A percentile compares a stretch with the other conserved stretches of the same genome.
Conservation (phyloP, 768 basidiomycete genomes). For the Trametes cingulata region DNA sequence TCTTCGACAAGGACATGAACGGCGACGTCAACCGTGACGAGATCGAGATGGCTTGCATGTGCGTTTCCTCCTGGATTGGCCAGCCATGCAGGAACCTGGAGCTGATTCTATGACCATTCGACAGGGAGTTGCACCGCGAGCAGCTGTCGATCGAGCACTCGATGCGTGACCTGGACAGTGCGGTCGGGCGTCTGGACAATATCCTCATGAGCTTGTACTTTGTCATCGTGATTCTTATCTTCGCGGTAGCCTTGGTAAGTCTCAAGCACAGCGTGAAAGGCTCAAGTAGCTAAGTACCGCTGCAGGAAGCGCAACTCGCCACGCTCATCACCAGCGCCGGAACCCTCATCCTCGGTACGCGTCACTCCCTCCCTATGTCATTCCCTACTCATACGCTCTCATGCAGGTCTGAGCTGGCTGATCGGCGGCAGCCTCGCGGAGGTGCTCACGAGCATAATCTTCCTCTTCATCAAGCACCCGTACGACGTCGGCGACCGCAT, state of each 20-base stretch:
- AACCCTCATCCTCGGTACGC: constrained; percentile 50
- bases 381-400: not conserved
- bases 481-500: constrained; percentile 84
- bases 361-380: not conserved
- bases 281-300: constrained; percentile 1
- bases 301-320: constrained; percentile 69
- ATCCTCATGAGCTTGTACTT: constrained; percentile 83
- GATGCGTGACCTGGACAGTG: constrained; percentile 89
- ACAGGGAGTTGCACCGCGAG: constrained; percentile 81
- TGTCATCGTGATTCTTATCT: constrained; percentile 70
- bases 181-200: constrained; percentile 82
- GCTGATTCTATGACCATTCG: too few species aligned
- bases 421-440: constrained; percentile 82
- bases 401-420: constrained; percentile 77
- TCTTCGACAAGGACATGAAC: constrained; percentile 74
- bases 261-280: not conserved
- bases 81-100: too few species aligned
- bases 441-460: constrained; percentile 83
- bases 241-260: constrained; percentile 77
- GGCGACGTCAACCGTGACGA: constrained; percentile 74
- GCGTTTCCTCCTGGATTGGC: constrained; percentile 29
- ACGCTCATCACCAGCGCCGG: constrained; percentile 79
- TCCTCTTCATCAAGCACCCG: constrained; percentile 86
- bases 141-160: constrained; percentile 80
- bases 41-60: constrained; percentile 75